These are phyloP conservation scores for Rhodocollybia butyracea DNA, from an alignment of 768 basidiomycete genomes.

Conservation along the genomic window DNA sequence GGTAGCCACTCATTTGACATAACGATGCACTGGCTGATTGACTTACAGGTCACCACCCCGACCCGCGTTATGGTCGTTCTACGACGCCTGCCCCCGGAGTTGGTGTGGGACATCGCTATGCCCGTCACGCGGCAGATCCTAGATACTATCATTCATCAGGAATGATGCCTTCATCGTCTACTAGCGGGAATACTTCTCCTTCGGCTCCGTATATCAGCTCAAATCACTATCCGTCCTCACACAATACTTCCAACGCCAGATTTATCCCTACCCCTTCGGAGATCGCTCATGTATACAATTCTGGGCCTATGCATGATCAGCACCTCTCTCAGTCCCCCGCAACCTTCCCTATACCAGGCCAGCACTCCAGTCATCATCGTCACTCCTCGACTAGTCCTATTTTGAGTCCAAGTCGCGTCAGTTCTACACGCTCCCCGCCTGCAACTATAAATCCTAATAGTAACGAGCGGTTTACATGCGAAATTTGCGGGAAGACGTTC, in stretches of 20 bases:
- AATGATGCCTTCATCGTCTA: slow-evolving; percentile 19
- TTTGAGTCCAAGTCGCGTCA: slow-evolving; percentile 3
- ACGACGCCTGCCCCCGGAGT: slow-evolving; percentile 9
- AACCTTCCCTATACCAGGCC: slow-evolving; percentile 13
- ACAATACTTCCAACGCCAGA: slow-evolving; percentile 18
- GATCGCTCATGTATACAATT: slow-evolving; percentile 28
- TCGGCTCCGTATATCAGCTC: slow-evolving; percentile 19
- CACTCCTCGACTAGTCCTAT: slow-evolving; percentile 9
- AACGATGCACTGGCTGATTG: background rate
- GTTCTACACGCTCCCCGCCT: slow-evolving; percentile 21
- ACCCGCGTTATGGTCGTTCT: slow-evolving; percentile 2
- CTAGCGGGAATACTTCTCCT: slow-evolving; percentile 13
- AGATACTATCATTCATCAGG: slow-evolving; percentile 21
- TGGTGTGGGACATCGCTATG: slow-evolving; percentile 12
- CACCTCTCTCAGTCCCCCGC: slow-evolving; percentile 9
- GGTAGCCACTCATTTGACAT: background rate
- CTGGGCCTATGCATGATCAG: slow-evolving; percentile 22
- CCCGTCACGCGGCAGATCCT: slow-evolving; percentile 13
- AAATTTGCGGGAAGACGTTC: slow-evolving; percentile 75
- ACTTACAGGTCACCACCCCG: background rate
- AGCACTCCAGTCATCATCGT: slow-evolving; percentile 8
- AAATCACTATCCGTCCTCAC: slow-evolving; percentile 14
- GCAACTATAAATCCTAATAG: slow-evolving; percentile 36
- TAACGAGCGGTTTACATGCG: slow-evolving; percentile 68
- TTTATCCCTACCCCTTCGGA: slow-evolving; percentile 53